Conservation (phyloP, 805 yeast species). For the Pichia sporocuriosa region DNA sequence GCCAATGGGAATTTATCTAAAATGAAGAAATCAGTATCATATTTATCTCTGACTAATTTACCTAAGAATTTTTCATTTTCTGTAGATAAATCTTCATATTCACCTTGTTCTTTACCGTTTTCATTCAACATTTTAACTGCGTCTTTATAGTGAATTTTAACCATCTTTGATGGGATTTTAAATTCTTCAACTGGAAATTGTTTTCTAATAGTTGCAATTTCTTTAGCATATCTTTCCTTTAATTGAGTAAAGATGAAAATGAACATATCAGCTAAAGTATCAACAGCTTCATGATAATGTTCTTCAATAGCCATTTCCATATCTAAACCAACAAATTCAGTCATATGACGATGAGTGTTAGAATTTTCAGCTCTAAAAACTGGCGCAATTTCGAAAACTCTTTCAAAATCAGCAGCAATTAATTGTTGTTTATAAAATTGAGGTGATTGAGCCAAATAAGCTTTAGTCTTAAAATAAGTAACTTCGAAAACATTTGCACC, state of each 20-base stretch:
- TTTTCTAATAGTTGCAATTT: slow-evolving; percentile 82
- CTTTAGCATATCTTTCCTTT: slow-evolving; percentile 69
- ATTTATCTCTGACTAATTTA: slow-evolving; percentile 82
- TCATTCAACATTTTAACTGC: slow-evolving; percentile 83
- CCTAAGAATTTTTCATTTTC: slow-evolving; percentile 95
- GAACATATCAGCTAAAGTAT: slow-evolving; percentile 55
- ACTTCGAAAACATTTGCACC: slow-evolving; percentile 96
- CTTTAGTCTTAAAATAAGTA: slow-evolving; percentile 84
- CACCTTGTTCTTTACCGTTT: slow-evolving; percentile 81
- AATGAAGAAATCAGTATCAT: slow-evolving; percentile 95
- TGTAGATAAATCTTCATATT: slow-evolving; percentile 83
- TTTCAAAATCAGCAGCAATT: slow-evolving; percentile 96
- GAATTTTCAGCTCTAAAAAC: slow-evolving; percentile 99
- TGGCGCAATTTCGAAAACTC: slow-evolving; percentile 93
- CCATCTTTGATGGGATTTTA: slow-evolving; percentile 90
- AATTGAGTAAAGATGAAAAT: slow-evolving; percentile 83
- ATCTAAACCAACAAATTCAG: slow-evolving; percentile 96
- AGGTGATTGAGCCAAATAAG: slow-evolving; percentile 95
- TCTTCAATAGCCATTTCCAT: slow-evolving; percentile 97
- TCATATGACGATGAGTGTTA: slow-evolving; percentile 98
- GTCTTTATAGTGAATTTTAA: slow-evolving; percentile 80
- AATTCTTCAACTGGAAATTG: slow-evolving; percentile 98
- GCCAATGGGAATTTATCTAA: slow-evolving; percentile 97
- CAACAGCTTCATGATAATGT: slow-evolving; percentile 88
- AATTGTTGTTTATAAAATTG: slow-evolving; percentile 97